phyloP scores from a whole-genome alignment of 2,329 filamentous ascomycete species.

The Anisogramma anomala region DNA sequence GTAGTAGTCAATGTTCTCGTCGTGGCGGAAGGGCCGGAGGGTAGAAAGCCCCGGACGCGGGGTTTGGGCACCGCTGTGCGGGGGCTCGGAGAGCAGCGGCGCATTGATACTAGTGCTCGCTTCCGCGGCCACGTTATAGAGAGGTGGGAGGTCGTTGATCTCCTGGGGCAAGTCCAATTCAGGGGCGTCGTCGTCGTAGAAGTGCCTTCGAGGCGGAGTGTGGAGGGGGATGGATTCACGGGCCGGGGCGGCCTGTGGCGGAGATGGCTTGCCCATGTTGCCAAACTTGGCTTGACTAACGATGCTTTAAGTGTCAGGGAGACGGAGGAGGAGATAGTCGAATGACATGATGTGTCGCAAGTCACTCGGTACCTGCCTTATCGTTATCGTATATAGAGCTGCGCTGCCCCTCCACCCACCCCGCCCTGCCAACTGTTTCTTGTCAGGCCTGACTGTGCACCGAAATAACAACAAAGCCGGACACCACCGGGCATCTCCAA shows the following conservation, averaged over 20 bases:
- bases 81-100: conserved; percentile 17
- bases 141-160: conserved; percentile 33
- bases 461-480: too few relatives aligned
- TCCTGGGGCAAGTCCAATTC: conserved; percentile 18
- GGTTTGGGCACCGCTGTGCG: too few relatives aligned
- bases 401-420: too few relatives aligned
- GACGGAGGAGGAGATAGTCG: too few relatives aligned
- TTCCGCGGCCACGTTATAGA: conserved; percentile 29
- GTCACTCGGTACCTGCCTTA: background rate
- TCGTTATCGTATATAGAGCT: background rate
- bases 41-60: conserved; percentile 11
- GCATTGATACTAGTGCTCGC: conserved; percentile 14
- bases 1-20: conserved; percentile 21
- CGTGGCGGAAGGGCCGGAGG: conserved; percentile 8
- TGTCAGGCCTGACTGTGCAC: background rate
- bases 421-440: background rate
- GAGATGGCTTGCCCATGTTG: conserved; percentile 20
- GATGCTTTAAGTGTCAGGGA: background rate
- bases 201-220: conserved; percentile 20
- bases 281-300: background rate
- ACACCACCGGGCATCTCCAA: too few relatives aligned
- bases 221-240: conserved; percentile 22
- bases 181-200: conserved; percentile 27
- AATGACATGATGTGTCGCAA: too few relatives aligned
- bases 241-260: conserved; percentile 13